Evolutionary conservation across 257 asterid genomes (phyloP), one percentile per base, ranked within the genome.

Genomic region (Nicotiana noctiflora): DNA sequence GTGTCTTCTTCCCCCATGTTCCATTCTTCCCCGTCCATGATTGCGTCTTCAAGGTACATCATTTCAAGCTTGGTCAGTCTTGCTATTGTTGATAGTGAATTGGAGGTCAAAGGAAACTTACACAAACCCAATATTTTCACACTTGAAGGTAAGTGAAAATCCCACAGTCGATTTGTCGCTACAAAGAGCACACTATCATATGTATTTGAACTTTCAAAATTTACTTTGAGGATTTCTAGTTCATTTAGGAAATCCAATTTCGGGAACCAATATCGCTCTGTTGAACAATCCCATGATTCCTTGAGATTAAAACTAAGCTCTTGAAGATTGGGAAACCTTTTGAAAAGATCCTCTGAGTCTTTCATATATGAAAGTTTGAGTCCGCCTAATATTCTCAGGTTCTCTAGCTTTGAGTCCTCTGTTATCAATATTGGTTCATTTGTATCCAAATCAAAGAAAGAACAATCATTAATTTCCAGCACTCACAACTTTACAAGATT

Each of bases 381-480:
- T 0, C 1, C 0, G 23, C 4, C 4, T 15, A 82, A 40, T 0
- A 2, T 0, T 18, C 19, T 12, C 15, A 76, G 40, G 1, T 29
- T 76, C 9, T 82, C 23, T 18, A 25, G 29, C 27, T 56, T 21
- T 37, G 17, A 27, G 23, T 14, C 18, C 29, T 44, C 53, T 31
- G 27, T 37, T 7, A 8, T 21, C 34, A 19, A 4, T n/a, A 12
- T 25, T 37, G 55, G 15, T 8, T n/a, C 55, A 37, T 67, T 17
- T 5, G 32, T 40, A 62, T 19, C 40, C 15, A 12, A 6, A 64
- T 49, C 17, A 40, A 53, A 37, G 37, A 37, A 19, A 5, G 19
- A 56, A 34, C n/a, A 9, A 8, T 1, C 0, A 21, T 0, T 0
- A 0, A 46, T n/a, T 14, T 0, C 4, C 17, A 83, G 6, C 18